Base-by-base conservation (phyloP, 306 rosid species). In the Cucumis hystrix region DNA sequence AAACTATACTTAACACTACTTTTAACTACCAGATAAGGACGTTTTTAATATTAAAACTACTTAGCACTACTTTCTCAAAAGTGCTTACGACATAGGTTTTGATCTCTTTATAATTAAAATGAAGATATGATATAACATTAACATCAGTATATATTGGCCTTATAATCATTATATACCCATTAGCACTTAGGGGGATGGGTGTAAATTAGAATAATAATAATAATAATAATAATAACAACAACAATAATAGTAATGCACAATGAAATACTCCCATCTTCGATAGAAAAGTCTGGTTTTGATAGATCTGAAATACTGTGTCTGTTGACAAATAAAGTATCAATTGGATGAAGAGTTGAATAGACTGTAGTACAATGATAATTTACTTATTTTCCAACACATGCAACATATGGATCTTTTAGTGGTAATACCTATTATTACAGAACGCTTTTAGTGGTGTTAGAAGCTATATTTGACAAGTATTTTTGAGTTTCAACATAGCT, bases 231-330 rank as follows among this genome's bases (percentile, higher is more conserved):
- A n/a, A n/a, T n/a, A n/a, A n/a, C n/a, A n/a, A n/a, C n/a, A n/a
- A n/a, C n/a, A n/a, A n/a, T n/a, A n/a, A n/a, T 81, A 59, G 21
- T 4, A 57, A 57, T 11, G 9, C 67, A 61, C 39, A 4, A 61
- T 28, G 14, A 59, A 6, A 59, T 59, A 35, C 80, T 82, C 75
- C 74, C 93, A 78, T 83, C 85, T 79, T 83, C 91, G 8, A 83
- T 71, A 13, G 82, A 74, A 77, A 60, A 75, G 61, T 88, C 87
- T 1, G 87, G 82, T 72, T 86, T 87, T 51, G 97, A 86, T 30
- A 76, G 78, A 66, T 86, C 91, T 72, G 86, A 59, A 84, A 73
- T 21, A 67, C 49, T 79, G 74, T 90, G 86, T 59, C 99, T 95
- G 78, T 28, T 72, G 82, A 72, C 70, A 16, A 30, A 79, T 35